Conservation (phyloP, 106 monocot genomes). For the Hemerocallis citrina region DNA sequence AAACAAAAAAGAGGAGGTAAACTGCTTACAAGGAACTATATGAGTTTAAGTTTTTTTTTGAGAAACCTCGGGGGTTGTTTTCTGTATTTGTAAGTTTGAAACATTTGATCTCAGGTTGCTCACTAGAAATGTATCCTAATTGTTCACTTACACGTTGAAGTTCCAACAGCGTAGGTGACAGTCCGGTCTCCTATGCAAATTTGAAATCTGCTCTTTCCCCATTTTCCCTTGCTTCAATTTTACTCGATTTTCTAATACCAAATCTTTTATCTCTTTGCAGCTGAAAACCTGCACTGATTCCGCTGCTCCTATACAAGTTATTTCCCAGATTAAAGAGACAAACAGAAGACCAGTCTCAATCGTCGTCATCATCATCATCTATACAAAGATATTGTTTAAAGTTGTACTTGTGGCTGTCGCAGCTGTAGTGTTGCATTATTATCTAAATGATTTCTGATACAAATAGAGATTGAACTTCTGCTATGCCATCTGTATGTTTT, state of each 20-base stretch:
- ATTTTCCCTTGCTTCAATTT: background rate
- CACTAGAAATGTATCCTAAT: no score
- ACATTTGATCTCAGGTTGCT: no score
- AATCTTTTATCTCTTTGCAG: no score
- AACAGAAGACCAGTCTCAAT: background rate
- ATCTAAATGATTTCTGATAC: background rate
- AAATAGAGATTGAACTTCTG: background rate
- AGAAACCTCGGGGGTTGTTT: no score
- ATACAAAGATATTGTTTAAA: background rate
- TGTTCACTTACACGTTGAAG: no score
- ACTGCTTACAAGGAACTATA: no score
- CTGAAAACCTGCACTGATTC: slow-evolving; percentile 1
- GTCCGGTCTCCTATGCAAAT: no score
- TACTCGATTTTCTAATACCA: background rate
- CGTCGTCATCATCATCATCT: background rate
- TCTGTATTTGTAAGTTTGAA: no score
- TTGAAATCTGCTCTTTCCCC: no score
- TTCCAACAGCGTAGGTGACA: no score
- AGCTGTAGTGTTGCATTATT: background rate
- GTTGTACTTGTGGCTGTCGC: slow-evolving; percentile 6
- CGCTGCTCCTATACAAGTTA: slow-evolving; percentile 4
- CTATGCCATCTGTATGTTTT: background rate
- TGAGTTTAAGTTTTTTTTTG: no score
- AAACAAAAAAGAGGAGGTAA: no score
- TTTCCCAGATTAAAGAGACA: background rate